A percentile compares a stretch with the other conserved stretches of the same genome.
phyloP scores from a whole-genome alignment of 2,329 filamentous ascomycete species.

The Clarireedia sp. region DNA sequence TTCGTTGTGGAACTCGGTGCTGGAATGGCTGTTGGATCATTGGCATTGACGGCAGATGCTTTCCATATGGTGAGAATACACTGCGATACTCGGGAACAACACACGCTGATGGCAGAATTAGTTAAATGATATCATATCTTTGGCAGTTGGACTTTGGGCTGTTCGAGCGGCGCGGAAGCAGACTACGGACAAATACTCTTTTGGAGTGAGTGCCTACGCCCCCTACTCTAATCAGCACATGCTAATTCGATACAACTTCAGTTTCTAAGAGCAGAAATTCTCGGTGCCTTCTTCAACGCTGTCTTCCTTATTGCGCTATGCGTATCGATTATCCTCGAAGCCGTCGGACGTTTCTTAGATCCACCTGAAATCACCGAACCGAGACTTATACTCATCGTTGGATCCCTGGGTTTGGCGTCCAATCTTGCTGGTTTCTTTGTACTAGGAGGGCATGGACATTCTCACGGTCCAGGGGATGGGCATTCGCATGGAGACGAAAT shows the following conservation, averaged over 20 bases:
- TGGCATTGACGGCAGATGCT: conserved; percentile 90
- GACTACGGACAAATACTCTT: conserved; percentile 87
- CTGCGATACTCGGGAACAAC: background rate
- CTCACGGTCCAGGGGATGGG: conserved; percentile 55
- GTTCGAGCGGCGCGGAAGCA: conserved; percentile 81
- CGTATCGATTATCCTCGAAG: conserved; percentile 92
- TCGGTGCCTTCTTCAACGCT: conserved; percentile 93
- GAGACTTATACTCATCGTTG: conserved; percentile 80
- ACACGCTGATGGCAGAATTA: conserved; percentile 31
- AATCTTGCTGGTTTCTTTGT: conserved; percentile 86
- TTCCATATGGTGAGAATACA: conserved; percentile 78
- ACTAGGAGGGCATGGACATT: conserved; percentile 88
- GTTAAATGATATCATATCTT: conserved; percentile 95
- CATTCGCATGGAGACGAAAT: conserved; percentile 34
- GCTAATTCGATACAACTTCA: conserved; percentile 29
- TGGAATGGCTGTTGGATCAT: conserved; percentile 80
- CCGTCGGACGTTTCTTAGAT: conserved; percentile 83
- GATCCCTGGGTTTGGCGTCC: conserved; percentile 74
- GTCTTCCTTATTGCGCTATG: conserved; percentile 96
- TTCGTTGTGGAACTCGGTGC: conserved; percentile 82
- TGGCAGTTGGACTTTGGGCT: conserved; percentile 89
- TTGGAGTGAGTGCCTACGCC: conserved; percentile 57
- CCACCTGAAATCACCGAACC: conserved; percentile 82
- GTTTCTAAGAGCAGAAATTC: conserved; percentile 96
- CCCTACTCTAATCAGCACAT: conserved; percentile 11